These are phyloP conservation scores for Globisporangium echinulatum DNA, from an alignment of 352 stramenopile genomes.

Conservation along the genomic window DNA sequence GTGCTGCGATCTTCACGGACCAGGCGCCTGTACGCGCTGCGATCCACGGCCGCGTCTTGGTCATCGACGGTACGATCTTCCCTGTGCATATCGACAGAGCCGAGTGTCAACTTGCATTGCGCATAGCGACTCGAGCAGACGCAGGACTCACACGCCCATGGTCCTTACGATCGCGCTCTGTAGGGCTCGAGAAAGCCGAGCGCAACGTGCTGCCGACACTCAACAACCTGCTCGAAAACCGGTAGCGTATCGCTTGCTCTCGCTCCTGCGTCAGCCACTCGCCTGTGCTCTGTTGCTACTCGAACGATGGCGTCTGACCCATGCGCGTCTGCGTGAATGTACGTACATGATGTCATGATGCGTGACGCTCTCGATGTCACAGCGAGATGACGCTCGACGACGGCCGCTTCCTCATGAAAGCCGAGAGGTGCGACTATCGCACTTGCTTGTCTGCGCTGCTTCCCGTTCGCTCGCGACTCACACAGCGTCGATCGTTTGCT, in stretches of 20 bases:
- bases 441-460: too few species aligned
- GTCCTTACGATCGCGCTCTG: neutral
- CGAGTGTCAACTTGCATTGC: neutral
- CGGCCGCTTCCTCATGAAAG: conserved; percentile 89
- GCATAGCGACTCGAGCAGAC: too few species aligned
- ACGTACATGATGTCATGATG: too few species aligned
- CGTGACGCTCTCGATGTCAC: neutral
- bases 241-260: conserved; percentile 19
- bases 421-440: conserved; percentile 41
- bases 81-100: neutral
- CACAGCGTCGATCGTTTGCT: too few species aligned
- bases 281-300: too few species aligned
- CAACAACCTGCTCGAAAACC: conserved; percentile 96
- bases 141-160: neutral
- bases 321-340: too few species aligned
- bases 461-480: too few species aligned
- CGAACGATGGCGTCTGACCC: too few species aligned
- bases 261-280: neutral
- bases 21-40: conserved; percentile 92
- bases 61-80: conserved; percentile 85
- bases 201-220: conserved; percentile 96
- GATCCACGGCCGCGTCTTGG: conserved; percentile 88
- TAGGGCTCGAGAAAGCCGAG: conserved; percentile 92
- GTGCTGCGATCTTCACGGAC: conserved; percentile 82
- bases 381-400: conserved; percentile 94